A percentile compares a stretch with the other conserved stretches of the same genome.
Evolutionary conservation across 768 basidiomycete genomes (phyloP).

Genomic region (Mycena chlorophos): DNA sequence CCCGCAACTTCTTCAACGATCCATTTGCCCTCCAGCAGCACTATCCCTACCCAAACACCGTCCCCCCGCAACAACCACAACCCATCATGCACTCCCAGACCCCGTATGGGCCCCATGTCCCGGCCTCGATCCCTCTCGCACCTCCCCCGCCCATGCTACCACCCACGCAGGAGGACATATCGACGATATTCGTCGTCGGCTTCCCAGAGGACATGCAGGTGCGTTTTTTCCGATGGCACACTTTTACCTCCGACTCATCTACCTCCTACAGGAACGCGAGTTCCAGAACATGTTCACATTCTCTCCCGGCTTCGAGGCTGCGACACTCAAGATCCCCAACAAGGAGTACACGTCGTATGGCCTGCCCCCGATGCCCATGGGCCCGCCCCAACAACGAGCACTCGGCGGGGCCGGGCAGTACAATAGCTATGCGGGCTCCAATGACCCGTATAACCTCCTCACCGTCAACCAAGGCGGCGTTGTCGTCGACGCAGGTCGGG

Average conservation of each 20-base stretch:
- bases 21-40: constrained; percentile 18
- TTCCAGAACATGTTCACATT: constrained; percentile 99
- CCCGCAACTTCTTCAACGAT: constrained; percentile 25
- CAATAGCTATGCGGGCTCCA: constrained; percentile 50
- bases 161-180: constrained; percentile 78
- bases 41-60: constrained; percentile 10
- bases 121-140: constrained; percentile 36
- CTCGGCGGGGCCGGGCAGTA: constrained; percentile 34
- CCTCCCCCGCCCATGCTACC: constrained; percentile 28
- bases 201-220: constrained; percentile 99
- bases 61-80: constrained; percentile 12
- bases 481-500: constrained; percentile 75
- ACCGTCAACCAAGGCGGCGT: constrained; percentile 82
- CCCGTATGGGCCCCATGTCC: constrained; percentile 71
- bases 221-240: constrained; percentile 31
- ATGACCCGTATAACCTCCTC: constrained; percentile 83
- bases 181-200: constrained; percentile 96
- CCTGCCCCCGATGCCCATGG: background rate
- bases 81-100: constrained; percentile 65
- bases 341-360: constrained; percentile 83
- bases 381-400: constrained; percentile 18
- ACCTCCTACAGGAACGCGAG: constrained; percentile 84
- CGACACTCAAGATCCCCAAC: constrained; percentile 96
- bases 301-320: constrained; percentile 92
- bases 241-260: constrained; percentile 14